Conservation (phyloP, 257 asterid genomes). For the Solanum chmielewskii region DNA sequence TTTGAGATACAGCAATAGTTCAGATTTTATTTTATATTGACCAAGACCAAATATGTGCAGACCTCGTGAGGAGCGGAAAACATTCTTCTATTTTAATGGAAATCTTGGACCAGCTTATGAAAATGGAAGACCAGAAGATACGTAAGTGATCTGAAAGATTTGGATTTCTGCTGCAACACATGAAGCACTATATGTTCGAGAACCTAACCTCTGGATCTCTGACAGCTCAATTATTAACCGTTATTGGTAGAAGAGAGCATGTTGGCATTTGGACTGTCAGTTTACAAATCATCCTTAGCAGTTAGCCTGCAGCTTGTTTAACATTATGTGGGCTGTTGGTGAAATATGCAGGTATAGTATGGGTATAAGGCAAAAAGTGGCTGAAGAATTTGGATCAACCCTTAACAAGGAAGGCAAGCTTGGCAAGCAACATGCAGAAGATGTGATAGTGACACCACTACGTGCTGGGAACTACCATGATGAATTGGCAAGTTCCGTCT, state of each 20-base stretch:
- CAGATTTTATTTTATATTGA: neutral
- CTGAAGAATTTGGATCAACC: slow-evolving; percentile 79
- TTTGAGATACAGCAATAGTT: neutral
- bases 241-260: neutral
- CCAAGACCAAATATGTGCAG: slow-evolving; percentile 27
- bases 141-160: slow-evolving; percentile 37
- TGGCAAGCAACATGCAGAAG: slow-evolving; percentile 72
- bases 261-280: neutral
- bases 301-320: neutral
- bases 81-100: slow-evolving; percentile 85
- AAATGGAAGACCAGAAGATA: slow-evolving; percentile 83
- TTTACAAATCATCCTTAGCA: neutral
- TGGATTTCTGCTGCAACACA: neutral
- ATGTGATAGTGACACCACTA: slow-evolving; percentile 66
- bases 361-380: slow-evolving; percentile 99
- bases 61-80: slow-evolving; percentile 66
- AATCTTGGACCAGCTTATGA: slow-evolving; percentile 87
- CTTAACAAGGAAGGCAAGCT: slow-evolving; percentile 77
- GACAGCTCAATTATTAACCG: neutral
- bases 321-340: neutral
- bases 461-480: slow-evolving; percentile 61
- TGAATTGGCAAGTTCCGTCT: slow-evolving; percentile 63
- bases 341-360: slow-evolving; percentile 75
- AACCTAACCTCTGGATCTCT: neutral
- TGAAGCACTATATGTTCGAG: neutral